A percentile compares a stretch with the other conserved stretches of the same genome.
Evolutionary conservation across 1,284 basidiomycete species (phyloP).

Genomic region (Fomitopsis schrenkii): DNA sequence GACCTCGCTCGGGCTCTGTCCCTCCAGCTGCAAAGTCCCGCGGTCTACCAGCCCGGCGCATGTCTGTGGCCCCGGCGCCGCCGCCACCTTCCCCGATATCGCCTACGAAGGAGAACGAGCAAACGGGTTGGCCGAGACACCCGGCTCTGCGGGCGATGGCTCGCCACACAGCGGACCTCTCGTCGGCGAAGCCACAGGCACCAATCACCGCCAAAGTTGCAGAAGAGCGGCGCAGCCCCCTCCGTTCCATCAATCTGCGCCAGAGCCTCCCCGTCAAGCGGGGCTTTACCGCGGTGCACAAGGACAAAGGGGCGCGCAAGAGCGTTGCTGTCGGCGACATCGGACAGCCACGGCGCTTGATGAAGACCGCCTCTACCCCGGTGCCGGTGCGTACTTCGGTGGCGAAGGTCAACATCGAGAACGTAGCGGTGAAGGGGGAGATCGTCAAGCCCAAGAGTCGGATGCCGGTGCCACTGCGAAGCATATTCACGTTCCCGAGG

Average conservation of each 20-base stretch:
- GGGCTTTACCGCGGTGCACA: constrained; percentile 6
- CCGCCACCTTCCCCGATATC: background rate
- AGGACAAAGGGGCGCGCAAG: background rate
- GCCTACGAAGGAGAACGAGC: background rate
- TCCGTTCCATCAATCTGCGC: constrained; percentile 17
- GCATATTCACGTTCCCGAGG: constrained; percentile 24
- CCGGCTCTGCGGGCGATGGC: constrained; percentile 24
- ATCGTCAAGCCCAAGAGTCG: constrained; percentile 17
- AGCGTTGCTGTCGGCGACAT: constrained; percentile 9
- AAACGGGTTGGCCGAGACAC: constrained; percentile 21
- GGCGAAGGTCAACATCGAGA: background rate
- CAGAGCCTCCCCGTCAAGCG: constrained; percentile 19
- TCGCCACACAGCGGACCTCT: constrained; percentile 6
- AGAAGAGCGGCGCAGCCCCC: constrained; percentile 14
- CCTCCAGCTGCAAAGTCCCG: constrained; percentile 4
- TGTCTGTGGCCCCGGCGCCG: constrained; percentile 3
- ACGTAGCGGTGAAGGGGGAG: constrained; percentile 6
- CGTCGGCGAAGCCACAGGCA: constrained; percentile 2
- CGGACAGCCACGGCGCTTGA: constrained; percentile 12
- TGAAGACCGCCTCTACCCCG: constrained; percentile 12
- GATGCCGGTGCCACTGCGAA: constrained; percentile 25
- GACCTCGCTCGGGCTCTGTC: constrained; percentile 1
- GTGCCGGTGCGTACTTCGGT: background rate
- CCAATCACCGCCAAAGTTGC: constrained; percentile 8
- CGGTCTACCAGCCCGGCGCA: constrained; percentile 13